Conservation (phyloP, 106 monocot genomes). For the Apostasia shenzhenica region DNA sequence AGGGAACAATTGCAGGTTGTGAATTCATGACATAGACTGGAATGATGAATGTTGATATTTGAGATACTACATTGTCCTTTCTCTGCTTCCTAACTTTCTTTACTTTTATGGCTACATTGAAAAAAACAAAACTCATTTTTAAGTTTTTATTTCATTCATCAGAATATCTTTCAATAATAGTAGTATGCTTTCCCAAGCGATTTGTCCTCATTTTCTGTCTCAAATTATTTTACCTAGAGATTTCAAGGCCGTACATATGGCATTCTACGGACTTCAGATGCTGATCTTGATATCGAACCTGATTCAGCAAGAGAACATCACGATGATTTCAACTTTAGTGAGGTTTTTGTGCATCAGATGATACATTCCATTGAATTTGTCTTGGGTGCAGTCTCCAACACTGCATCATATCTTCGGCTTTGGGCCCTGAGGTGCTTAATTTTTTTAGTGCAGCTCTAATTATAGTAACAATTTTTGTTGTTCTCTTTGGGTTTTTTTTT, state of each 20-base stretch:
- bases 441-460: neutral
- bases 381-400: constrained; percentile 94
- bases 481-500: constrained; percentile 1
- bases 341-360: constrained; percentile 99
- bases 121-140: no score
- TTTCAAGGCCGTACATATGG: constrained; percentile 98
- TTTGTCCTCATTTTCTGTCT: no score
- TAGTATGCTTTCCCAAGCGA: no score
- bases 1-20: no score
- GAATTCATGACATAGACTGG: no score
- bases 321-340: constrained; percentile 96
- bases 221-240: constrained; percentile 39
- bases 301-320: constrained; percentile 81
- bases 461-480: neutral
- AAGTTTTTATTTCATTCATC: no score
- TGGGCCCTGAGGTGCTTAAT: constrained; percentile 86
- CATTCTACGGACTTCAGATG: constrained; percentile 74
- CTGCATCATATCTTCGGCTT: constrained; percentile 98
- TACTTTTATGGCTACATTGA: no score
- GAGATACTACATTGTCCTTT: no score
- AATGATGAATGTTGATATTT: no score
- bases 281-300: constrained; percentile 72
- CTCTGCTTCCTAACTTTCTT: no score
- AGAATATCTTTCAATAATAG: no score
- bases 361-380: constrained; percentile 99